Percentiles rank a stretch among this genome's conserved stretches.
phyloP scores from a whole-genome alignment of 1,284 basidiomycete species.

The Fomitopsis palustris region DNA sequence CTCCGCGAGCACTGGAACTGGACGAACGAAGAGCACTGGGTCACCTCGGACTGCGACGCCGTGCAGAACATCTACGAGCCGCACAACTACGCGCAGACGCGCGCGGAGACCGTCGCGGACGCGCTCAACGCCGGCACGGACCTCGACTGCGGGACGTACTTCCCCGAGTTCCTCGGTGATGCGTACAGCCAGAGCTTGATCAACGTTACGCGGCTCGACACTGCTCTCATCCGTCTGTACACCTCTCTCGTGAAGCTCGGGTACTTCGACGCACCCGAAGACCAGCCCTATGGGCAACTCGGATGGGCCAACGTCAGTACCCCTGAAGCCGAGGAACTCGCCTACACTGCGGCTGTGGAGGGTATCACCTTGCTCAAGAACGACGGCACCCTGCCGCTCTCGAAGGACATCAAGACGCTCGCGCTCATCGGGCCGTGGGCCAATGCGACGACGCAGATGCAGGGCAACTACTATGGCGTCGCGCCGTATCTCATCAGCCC shows the following conservation, averaged over 20 bases:
- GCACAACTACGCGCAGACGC: slow-evolving; percentile 43
- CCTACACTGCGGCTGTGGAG: slow-evolving; percentile 46
- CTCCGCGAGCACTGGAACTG: slow-evolving; percentile 49
- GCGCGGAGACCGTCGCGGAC: slow-evolving; percentile 43
- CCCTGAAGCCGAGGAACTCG: slow-evolving; percentile 43
- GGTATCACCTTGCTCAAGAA: slow-evolving; percentile 56
- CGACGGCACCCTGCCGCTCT: slow-evolving; percentile 49
- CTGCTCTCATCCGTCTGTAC: slow-evolving; percentile 43
- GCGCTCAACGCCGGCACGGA: slow-evolving; percentile 53
- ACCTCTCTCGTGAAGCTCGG: slow-evolving; percentile 53
- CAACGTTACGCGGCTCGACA: slow-evolving; percentile 38
- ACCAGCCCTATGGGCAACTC: slow-evolving; percentile 49
- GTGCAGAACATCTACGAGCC: slow-evolving; percentile 44
- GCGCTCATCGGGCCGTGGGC: slow-evolving; percentile 55
- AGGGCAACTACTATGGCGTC: slow-evolving; percentile 51
- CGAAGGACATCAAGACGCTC: slow-evolving; percentile 37
- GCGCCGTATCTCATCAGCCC: slow-evolving; percentile 55
- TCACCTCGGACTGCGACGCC: slow-evolving; percentile 42
- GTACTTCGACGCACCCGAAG: slow-evolving; percentile 48
- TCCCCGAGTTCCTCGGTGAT: slow-evolving; percentile 38
- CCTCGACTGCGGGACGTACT: slow-evolving; percentile 50
- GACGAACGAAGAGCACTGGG: slow-evolving; percentile 46
- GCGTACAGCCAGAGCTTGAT: slow-evolving; percentile 47
- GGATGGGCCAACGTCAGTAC: slow-evolving; percentile 47
- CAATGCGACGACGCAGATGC: slow-evolving; percentile 51